A percentile compares a stretch with the other conserved stretches of the same genome.
Evolutionary conservation across 192 early-diverging fungal genomes (phyloP).

Genomic region (Backusella westeae): DNA sequence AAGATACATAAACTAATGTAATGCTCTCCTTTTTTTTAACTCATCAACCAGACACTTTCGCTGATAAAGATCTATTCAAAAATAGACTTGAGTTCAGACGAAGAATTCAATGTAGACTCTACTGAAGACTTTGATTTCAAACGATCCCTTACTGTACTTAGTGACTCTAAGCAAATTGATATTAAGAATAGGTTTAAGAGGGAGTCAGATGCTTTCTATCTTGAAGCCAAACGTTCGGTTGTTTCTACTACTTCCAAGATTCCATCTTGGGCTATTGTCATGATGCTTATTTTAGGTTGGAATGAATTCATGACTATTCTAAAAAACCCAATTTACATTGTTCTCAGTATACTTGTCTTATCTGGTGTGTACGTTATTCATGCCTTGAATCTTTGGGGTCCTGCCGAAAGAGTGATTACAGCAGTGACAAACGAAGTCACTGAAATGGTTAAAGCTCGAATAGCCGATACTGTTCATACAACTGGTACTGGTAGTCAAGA

Average conservation of each 20-base stretch:
- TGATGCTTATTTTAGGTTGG: conserved; percentile 88
- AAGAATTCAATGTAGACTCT: conserved; percentile 38
- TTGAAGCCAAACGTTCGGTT: conserved; percentile 95
- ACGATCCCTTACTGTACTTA: conserved; percentile 58
- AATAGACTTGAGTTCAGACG: conserved; percentile 57
- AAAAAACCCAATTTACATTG: conserved; percentile 82
- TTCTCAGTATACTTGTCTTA: conserved; percentile 43
- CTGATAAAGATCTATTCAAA: conserved; percentile 76
- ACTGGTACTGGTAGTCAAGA: neutral
- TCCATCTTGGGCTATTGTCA: conserved; percentile 80
- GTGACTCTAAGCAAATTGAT: conserved; percentile 61
- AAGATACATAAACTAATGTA: neutral
- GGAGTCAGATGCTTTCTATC: conserved; percentile 87
- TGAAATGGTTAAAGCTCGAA: conserved; percentile 27
- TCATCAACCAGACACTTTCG: conserved; percentile 36
- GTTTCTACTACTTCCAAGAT: conserved; percentile 85
- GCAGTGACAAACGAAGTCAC: conserved; percentile 44
- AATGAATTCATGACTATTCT: conserved; percentile 93
- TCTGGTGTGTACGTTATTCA: conserved; percentile 62
- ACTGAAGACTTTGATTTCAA: conserved; percentile 58
- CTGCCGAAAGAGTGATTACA: conserved; percentile 47
- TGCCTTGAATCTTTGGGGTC: conserved; percentile 65
- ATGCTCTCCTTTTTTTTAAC: neutral
- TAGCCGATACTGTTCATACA: conserved; percentile 19
- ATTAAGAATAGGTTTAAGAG: conserved; percentile 80